Evolutionary conservation across 2,329 filamentous ascomycete genomes (phyloP), one percentile per base, ranked within the genome.

Genomic region (Beauveria rudraprayagi): DNA sequence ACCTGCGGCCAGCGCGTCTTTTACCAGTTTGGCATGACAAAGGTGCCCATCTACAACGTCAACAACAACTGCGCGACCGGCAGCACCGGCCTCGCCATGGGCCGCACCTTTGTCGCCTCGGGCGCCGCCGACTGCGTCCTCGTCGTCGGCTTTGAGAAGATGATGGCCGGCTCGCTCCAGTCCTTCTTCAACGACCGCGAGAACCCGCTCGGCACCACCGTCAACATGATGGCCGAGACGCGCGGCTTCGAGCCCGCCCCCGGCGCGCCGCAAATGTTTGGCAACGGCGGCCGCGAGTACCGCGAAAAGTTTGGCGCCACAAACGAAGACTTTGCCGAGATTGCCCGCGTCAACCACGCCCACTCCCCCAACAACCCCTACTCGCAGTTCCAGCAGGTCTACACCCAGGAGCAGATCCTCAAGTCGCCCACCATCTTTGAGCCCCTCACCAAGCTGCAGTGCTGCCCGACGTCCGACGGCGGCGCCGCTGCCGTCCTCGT

Each of bases 11-110:
- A 97, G 80, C 88, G 93, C 66, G 92, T 97, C 70, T 97, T 97
- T 78, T 97, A 97, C 78, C 93, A 97, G 77, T 97, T 97, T 75
- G 94, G 93, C 78, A 92, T 97, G 88, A 97, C 92, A 48, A 83
- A 89, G 70, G 97, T 97, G 68, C 93, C 93, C 70, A 91, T 97
- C 72, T 92, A 95, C 81, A 97, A 97, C 71, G 91, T 96, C 71
- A 97, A 97, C 83, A 97, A 97, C 82, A 97, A 97, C 80, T 97
- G 93, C 81, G 91, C 90, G 4, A 97, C 93, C 0, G 94, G 93
- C n/a, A 92, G 88, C 5, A 96, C 93, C 0, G 94, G 93, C 9
- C 78, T 97, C 62, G 87, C 87, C 71, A 88, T 97, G 83, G 94
- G 83, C 2, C 82, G 92, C 40, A 91, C 87, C 58, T 82, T 95